These are phyloP conservation scores for Gynochthodes officinalis DNA, from an alignment of 257 asterid species.

Conservation along the genomic window DNA sequence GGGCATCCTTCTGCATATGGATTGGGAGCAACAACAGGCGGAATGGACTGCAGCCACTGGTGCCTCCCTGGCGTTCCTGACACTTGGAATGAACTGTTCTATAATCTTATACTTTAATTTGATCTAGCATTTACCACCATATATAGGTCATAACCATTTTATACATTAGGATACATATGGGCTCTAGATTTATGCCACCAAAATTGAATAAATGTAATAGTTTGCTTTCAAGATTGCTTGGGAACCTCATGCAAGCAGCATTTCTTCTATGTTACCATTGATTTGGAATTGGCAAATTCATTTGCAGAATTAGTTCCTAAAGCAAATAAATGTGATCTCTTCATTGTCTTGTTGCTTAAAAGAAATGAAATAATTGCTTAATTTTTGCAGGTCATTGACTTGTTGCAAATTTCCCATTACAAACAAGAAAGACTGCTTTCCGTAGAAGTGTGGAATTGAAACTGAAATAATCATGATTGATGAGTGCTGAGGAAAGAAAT, in stretches of 20 bases:
- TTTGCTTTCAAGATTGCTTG: not conserved
- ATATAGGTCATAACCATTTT: not conserved
- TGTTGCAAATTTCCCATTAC: no score
- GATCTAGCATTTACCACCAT: no score
- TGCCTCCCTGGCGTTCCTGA: conserved; percentile 90
- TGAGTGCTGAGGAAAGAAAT: not conserved
- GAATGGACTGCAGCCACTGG: conserved; percentile 92
- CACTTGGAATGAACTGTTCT: conserved; percentile 77
- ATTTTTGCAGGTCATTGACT: no score
- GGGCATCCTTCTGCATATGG: conserved; percentile 91
- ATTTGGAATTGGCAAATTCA: not conserved
- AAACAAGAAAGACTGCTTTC: conserved; percentile 7
- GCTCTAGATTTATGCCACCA: no score
- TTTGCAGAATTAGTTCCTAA: not conserved
- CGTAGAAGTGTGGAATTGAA: conserved; percentile 25
- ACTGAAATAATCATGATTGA: conserved; percentile 15
- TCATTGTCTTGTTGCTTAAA: no score
- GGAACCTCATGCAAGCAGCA: not conserved
- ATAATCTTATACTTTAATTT: conserved; percentile 39
- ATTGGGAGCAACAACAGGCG: conserved; percentile 32
- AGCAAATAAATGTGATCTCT: no score
- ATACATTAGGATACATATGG: not conserved
- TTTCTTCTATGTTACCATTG: not conserved
- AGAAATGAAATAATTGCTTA: no score
- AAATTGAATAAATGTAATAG: not conserved